Percentiles rank a stretch among this genome's conserved stretches.
Evolutionary conservation across 2,329 filamentous ascomycete genomes (phyloP).

Genomic region (Colletotrichum sp.): DNA sequence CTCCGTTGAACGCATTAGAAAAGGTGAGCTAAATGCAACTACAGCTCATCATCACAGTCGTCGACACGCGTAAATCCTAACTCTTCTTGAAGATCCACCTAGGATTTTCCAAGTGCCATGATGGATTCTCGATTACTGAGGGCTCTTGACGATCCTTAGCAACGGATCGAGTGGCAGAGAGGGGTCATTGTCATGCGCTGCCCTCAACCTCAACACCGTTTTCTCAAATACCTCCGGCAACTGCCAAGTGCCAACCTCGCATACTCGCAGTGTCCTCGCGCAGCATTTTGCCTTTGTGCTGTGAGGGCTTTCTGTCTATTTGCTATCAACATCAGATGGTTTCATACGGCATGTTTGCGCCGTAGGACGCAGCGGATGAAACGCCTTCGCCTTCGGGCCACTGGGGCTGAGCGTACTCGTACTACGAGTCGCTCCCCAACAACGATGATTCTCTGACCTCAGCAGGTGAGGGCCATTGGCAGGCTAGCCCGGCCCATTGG

Average conservation of each 20-base stretch:
- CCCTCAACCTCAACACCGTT: not conserved
- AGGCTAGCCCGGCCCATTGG: not conserved
- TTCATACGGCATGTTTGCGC: constrained; percentile 11
- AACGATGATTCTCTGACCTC: not conserved
- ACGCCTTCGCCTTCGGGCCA: not conserved
- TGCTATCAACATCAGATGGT: constrained; percentile 10
- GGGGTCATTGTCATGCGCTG: not conserved
- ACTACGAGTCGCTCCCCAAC: not conserved
- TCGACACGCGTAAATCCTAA: not conserved
- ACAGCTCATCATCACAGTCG: not conserved
- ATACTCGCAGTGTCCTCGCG: not conserved
- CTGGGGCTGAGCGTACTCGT: not conserved
- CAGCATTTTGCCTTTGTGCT: not conserved
- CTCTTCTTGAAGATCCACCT: not conserved
- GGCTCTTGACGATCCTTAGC: not conserved
- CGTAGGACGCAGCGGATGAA: constrained; percentile 11
- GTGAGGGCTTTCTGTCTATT: not conserved
- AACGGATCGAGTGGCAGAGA: not conserved
- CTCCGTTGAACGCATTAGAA: not conserved
- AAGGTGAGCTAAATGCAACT: not conserved
- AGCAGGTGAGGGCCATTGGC: not conserved
- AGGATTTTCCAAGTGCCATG: not conserved
- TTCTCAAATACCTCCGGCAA: not conserved
- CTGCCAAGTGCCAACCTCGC: not conserved
- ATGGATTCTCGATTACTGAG: not conserved